Evolutionary conservation across 192 early-diverging fungal genomes (phyloP), one percentile per base, ranked within the genome.

Genomic region (Obelidium mucronatum): DNA sequence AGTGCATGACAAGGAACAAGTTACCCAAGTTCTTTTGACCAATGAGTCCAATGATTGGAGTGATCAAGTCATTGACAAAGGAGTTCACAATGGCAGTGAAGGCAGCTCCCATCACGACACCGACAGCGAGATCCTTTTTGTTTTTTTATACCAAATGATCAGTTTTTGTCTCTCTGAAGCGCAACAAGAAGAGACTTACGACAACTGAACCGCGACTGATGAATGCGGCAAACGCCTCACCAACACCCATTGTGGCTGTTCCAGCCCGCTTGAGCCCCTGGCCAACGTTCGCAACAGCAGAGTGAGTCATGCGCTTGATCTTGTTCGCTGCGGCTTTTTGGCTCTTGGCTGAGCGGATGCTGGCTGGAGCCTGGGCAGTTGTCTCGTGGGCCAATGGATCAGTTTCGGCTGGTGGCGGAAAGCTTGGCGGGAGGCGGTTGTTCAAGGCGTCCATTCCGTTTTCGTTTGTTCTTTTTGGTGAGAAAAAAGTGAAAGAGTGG

Each of bases 81-180:
- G 76, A 70, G 13, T 64, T 84, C 69, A 88, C 83, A 59, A 85
- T 84, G 37, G 73, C 66, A 17, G 83, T 87, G 83, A 90, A 92
- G 22, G 89, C 87, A 42, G 83, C 81, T 75, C 90, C 91, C 60
- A 92, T 88, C 56, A 92, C 85, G 39, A 92, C 80, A 78, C 90
- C 40, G 44, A 48, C 19, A 48, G 44, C 44, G 19, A 48, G 44
- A 48, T 48, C 44, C 44, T 48, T 15, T 19, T n/a, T n/a, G n/a
- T n/a, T n/a, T n/a, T n/a, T n/a, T n/a, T n/a, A n/a, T n/a, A n/a
- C n/a, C n/a, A n/a, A n/a, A n/a, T n/a, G n/a, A n/a, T n/a, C n/a
- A n/a, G n/a, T n/a, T n/a, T n/a, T n/a, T n/a, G n/a, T n/a, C n/a
- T n/a, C n/a, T n/a, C n/a, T n/a, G n/a, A n/a, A n/a, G n/a, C n/a